Percentiles rank a stretch among this genome's conserved stretches.
These are phyloP conservation scores for Picea abies DNA, from an alignment of 83 land plant species.

Conservation along the genomic window DNA sequence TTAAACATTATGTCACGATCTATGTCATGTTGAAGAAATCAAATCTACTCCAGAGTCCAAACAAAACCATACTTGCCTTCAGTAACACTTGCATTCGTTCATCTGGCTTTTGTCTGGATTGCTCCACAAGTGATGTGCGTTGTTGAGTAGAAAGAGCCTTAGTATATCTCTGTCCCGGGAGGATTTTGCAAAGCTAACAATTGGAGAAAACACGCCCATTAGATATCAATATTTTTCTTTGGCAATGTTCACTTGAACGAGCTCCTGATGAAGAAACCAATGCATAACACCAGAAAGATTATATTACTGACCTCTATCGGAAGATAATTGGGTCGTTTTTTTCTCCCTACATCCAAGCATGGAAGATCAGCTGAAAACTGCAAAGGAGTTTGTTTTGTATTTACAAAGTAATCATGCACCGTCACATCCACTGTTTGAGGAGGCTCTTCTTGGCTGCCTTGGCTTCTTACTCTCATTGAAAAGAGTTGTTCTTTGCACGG, in stretches of 20 bases:
- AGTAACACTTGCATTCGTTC: slow-evolving; percentile 55
- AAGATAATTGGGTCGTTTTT: slow-evolving; percentile 58
- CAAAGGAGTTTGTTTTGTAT: slow-evolving; percentile 25
- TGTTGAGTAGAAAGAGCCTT: slow-evolving; percentile 55
- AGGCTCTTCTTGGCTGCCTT: slow-evolving; percentile 24
- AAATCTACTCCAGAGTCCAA: background rate
- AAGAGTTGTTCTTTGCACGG: slow-evolving; percentile 55
- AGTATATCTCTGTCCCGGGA: slow-evolving; percentile 78
- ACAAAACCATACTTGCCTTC: slow-evolving; percentile 36
- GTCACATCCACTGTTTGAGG: slow-evolving; percentile 48
- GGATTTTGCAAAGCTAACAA: slow-evolving; percentile 57
- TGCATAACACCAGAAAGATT: no score
- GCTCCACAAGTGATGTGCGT: slow-evolving; percentile 67
- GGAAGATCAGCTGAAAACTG: slow-evolving; percentile 45
- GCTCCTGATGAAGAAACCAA: no score
- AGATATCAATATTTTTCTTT: no score
- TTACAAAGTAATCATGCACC: slow-evolving; percentile 65
- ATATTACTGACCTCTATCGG: slow-evolving; percentile 66
- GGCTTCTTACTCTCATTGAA: slow-evolving; percentile 37
- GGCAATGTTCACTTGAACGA: no score
- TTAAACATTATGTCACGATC: background rate
- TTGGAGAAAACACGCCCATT: background rate
- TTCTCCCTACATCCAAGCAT: slow-evolving; percentile 79
- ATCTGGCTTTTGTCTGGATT: slow-evolving; percentile 78
- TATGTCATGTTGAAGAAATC: background rate